Percentiles rank a stretch among this genome's conserved stretches.
Conservation (phyloP, 495 filamentous ascomycete species). For the Neurospora sp. region DNA sequence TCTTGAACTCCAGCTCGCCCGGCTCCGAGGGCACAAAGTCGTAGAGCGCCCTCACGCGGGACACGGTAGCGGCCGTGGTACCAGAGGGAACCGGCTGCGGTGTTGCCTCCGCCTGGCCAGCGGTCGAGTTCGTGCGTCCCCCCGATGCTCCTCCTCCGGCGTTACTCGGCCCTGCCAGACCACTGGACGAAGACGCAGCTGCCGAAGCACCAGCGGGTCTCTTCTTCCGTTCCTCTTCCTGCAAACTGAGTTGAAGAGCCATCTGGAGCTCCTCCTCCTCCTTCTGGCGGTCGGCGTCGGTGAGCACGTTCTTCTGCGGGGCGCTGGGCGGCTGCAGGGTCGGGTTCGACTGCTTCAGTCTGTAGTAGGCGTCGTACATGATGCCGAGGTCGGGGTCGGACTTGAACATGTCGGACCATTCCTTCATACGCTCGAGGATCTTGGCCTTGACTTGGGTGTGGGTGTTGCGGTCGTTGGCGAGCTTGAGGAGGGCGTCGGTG, state of each 20-base stretch:
- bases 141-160: slow-evolving; percentile 8
- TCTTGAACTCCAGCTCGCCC: slow-evolving; percentile 90
- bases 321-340: slow-evolving; percentile 87
- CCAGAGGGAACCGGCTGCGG: slow-evolving; percentile 34
- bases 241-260: slow-evolving; percentile 83
- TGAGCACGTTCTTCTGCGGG: slow-evolving; percentile 83
- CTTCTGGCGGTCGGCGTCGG: slow-evolving; percentile 80
- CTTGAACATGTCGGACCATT: slow-evolving; percentile 92
- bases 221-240: slow-evolving; percentile 59
- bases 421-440: slow-evolving; percentile 91
- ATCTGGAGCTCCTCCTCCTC: slow-evolving; percentile 97
- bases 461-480: slow-evolving; percentile 90
- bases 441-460: slow-evolving; percentile 95
- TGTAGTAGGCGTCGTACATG: slow-evolving; percentile 92
- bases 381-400: slow-evolving; percentile 88
- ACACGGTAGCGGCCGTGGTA: slow-evolving; percentile 96
- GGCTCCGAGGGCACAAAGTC: slow-evolving; percentile 92
- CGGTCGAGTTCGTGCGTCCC: slow-evolving; percentile 6
- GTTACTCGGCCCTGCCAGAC: not conserved
- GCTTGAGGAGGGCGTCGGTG: slow-evolving; percentile 82
- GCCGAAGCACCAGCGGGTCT: slow-evolving; percentile 23
- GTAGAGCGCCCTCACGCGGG: slow-evolving; percentile 83
- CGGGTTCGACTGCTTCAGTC: slow-evolving; percentile 76
- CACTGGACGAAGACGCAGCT: not conserved
- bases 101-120: slow-evolving; percentile 22